phyloP scores from a whole-genome alignment of 129 eudicot species.

The Helichrysum umbraculigerum region DNA sequence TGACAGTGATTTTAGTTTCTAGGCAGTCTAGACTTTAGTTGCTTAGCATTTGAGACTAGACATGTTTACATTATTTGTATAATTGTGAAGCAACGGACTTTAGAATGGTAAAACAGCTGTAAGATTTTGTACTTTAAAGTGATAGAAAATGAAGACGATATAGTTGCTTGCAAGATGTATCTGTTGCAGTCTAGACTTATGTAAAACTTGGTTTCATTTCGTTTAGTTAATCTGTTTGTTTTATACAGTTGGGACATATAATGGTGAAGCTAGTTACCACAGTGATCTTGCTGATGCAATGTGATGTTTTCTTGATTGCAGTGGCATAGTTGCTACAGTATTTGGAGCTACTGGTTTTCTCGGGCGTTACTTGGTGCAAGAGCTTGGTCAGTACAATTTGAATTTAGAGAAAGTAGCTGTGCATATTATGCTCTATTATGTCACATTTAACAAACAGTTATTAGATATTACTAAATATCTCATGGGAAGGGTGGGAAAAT shows the following conservation, averaged over 20 bases:
- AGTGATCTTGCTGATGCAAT: constrained; percentile 12
- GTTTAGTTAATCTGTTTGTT: neutral
- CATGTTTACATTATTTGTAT: neutral
- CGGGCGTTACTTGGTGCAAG: constrained; percentile 94
- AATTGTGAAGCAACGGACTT: neutral
- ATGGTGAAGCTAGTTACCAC: neutral
- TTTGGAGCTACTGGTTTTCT: constrained; percentile 99
- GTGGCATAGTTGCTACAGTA: constrained; percentile 94
- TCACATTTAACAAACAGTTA: neutral
- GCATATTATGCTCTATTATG: constrained; percentile 7
- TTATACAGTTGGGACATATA: neutral
- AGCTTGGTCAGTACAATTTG: constrained; percentile 66
- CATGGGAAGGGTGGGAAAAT: neutral
- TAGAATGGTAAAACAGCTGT: neutral
- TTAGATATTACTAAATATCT: neutral
- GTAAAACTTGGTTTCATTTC: neutral
- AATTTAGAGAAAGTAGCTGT: neutral
- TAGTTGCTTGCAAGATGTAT: neutral
- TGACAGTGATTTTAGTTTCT: neutral
- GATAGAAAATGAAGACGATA: neutral
- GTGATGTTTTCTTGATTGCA: constrained; percentile 32
- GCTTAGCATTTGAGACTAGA: neutral
- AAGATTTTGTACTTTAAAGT: neutral
- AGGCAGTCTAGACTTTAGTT: neutral
- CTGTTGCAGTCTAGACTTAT: neutral